Base-by-base conservation (phyloP, 164 flowering plant species). In the Taxillus chinensis region DNA sequence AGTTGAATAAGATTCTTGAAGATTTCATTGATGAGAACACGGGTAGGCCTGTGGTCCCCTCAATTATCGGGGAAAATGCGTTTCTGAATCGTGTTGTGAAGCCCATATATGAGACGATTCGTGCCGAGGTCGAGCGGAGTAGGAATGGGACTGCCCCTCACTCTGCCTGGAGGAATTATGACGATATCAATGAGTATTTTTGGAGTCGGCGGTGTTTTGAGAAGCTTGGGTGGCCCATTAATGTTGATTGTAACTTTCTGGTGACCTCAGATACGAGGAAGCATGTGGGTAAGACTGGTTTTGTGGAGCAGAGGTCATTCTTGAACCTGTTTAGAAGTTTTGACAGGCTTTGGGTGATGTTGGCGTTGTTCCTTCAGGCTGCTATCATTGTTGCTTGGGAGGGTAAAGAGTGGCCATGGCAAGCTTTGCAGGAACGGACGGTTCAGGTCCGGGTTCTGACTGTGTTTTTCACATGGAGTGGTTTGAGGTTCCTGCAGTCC, bases 241-340 rank as follows among this genome's bases (percentile, higher is more conserved):
- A 83, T 70, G 8, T 72, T 7, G 79, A 79, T 57, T 74, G 90
- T 68, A 78, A 68, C 16, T 85, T 81, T 41, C 83, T 85, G 50
- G 79, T 68, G 55, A 67, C 67, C 3, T 51, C 68, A 3, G 51
- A 77, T 12, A 65, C 42, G 68, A 63, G 68, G 45, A 75, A 68
- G 67, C 67, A 64, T 50, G 81, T 81, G 10, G 87, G 90, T 15
- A 85, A 85, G 73, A 83, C 86, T 8, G 87, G 90, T 49, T 85
- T 83, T 73, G 90, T 83, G 37, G 90, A 85, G 72, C 86, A 73
- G 69, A 70, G 90, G 62, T 78, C 90, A 45, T 83, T 85, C 65
- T 85, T 83, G 87, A 83, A 85, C 68, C 55, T 85, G 60, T 73
- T 64, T 55, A 62, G 84, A 65, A 85, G 90, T 53, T 85, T 85